Evolutionary conservation across 2,329 filamentous ascomycete species (phyloP), one percentile per base, ranked within the genome.

Genomic region (Alternaria postmessia): DNA sequence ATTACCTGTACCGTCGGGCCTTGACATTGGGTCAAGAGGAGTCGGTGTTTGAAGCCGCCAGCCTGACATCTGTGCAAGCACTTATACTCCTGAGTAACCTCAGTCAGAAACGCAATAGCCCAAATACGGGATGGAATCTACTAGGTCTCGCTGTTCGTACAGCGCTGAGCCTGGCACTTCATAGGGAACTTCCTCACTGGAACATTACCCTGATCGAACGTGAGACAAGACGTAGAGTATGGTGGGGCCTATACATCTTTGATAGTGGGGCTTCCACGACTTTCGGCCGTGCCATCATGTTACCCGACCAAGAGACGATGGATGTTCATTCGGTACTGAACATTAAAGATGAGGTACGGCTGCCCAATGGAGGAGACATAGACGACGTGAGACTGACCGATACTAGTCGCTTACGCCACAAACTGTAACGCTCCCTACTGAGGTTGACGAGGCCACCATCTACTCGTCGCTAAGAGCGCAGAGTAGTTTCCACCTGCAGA

Each of bases 241-340:
- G 68, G 66, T 72, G 69, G 69, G 68, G 68, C 5, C 20, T 72
- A 16, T 72, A 69, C 28, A 69, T 72, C 8, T 72, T 72, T 47
- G 69, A 72, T 28, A 72, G 69, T 39, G 69, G 69, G 22, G 69
- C 69, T 12, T 72, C 69, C 20, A 72, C 67, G 1, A 72, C 69
- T 8, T 71, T 72, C 18, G 69, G 68, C 7, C 62, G 69, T 42
- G 65, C 68, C 2, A 62, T 72, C 22, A 69, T 72, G 68, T 47
- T 72, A 16, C 69, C 69, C 26, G 68, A 72, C 43, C 64, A 67
- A 30, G 68, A 70, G 28, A 65, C 65, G 2, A 70, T 72, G 69
- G 69, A 70, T 32, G 69, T 72, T 1, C 69, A 72, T 47, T 42
- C 61, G 1, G 68, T 70, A 12, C 56, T 72, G 18, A 72, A 72